Percentiles rank a stretch among this genome's conserved stretches.
phyloP scores from a whole-genome alignment of 345 rosid species.

The Bruguiera gymnorhiza region DNA sequence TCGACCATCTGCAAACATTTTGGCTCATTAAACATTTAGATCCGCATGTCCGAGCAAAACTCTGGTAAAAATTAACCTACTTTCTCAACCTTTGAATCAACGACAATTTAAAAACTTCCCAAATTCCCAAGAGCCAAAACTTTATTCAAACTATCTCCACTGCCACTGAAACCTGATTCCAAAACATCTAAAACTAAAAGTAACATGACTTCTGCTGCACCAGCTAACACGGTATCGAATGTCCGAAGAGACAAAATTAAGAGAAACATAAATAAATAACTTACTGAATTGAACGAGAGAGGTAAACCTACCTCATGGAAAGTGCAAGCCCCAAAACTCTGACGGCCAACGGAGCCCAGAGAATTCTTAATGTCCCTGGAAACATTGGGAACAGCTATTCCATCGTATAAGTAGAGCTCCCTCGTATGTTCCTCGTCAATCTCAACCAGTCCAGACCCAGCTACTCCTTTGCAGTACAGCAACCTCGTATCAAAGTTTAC shows the following conservation, averaged over 20 bases:
- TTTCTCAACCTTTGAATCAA: neutral
- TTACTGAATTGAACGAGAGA: neutral
- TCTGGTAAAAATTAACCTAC: neutral
- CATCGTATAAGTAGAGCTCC: constrained; percentile 43
- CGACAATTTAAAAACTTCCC: neutral
- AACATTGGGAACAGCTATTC: constrained; percentile 41
- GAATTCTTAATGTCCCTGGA: constrained; percentile 50
- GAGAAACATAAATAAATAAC: too few species aligned
- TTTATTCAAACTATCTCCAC: neutral
- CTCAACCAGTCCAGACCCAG: constrained; percentile 51
- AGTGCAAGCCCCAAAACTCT: constrained; percentile 42
- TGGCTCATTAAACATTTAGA: constrained; percentile 1
- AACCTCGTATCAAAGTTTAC: constrained; percentile 68
- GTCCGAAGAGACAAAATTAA: too few species aligned
- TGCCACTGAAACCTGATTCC: neutral
- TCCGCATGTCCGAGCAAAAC: neutral
- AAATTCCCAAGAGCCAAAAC: neutral
- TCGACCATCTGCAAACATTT: constrained; percentile 55
- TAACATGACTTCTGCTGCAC: too few species aligned
- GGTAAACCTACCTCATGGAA: constrained; percentile 48
- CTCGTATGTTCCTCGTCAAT: constrained; percentile 50
- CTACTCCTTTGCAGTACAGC: constrained; percentile 65
- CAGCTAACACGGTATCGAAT: neutral
- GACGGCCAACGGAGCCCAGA: constrained; percentile 35
- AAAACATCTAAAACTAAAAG: neutral